A percentile compares a stretch with the other conserved stretches of the same genome.
phyloP scores from a whole-genome alignment of 768 basidiomycete genomes.

The Lactifluus volemus region DNA sequence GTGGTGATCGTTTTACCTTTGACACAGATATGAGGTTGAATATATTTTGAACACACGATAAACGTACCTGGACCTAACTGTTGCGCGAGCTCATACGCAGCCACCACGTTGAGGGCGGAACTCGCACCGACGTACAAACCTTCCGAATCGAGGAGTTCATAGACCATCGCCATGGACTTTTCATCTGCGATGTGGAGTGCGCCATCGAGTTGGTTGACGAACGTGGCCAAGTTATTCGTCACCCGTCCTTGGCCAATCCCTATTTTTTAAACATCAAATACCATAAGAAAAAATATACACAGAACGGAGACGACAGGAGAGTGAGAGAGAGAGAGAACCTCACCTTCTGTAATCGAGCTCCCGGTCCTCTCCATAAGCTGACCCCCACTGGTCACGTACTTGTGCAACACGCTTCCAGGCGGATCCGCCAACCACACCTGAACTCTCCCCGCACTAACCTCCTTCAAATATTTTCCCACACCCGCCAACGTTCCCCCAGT shows the following conservation, averaged over 20 bases:
- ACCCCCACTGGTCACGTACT: slow-evolving; percentile 74
- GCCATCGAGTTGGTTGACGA: slow-evolving; percentile 70
- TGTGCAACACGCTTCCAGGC: slow-evolving; percentile 86
- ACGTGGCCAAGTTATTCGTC: slow-evolving; percentile 81
- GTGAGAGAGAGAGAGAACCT: slow-evolving; percentile 33
- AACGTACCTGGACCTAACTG: slow-evolving; percentile 71
- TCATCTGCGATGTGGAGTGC: slow-evolving; percentile 82
- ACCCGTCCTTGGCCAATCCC: slow-evolving; percentile 97
- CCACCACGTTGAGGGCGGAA: slow-evolving; percentile 90
- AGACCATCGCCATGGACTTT: slow-evolving; percentile 89
- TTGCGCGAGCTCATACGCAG: slow-evolving; percentile 80
- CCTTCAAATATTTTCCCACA: slow-evolving; percentile 73
- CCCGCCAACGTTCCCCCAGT: slow-evolving; percentile 96
- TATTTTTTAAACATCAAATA: slow-evolving; percentile 25
- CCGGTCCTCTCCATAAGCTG: slow-evolving; percentile 68
- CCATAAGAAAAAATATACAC: too few relatives aligned
- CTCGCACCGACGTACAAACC: slow-evolving; percentile 94
- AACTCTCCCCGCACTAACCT: slow-evolving; percentile 66
- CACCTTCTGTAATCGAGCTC: slow-evolving; percentile 91
- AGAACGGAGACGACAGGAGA: neutral
- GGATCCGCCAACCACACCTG: slow-evolving; percentile 96
- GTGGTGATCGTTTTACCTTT: slow-evolving; percentile 80
- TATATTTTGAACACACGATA: too few relatives aligned
- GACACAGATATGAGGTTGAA: neutral
- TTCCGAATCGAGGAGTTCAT: slow-evolving; percentile 84